phyloP scores from a whole-genome alignment of 176 grass and related monocot genomes.

The Oryza meridionalis region DNA sequence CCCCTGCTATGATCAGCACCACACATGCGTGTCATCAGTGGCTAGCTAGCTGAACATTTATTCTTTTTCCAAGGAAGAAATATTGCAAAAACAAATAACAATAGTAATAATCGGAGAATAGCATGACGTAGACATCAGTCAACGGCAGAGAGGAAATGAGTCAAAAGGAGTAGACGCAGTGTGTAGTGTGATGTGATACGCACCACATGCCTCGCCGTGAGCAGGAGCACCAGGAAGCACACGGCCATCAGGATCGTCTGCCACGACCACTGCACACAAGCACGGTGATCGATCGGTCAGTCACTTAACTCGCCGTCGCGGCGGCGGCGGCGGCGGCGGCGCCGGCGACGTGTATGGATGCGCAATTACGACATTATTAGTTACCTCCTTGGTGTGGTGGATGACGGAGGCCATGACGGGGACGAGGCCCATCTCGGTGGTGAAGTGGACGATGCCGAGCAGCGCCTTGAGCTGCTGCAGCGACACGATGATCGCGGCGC shows the following conservation, averaged over 20 bases:
- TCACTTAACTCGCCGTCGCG: too few species aligned
- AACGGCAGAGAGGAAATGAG: neutral
- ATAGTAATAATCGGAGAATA: neutral
- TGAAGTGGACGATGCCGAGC: slow-evolving; percentile 91
- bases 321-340: neutral
- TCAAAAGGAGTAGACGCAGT: too few species aligned
- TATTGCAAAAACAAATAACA: neutral
- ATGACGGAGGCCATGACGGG: slow-evolving; percentile 91
- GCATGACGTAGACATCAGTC: neutral
- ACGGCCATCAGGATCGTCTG: slow-evolving; percentile 83
- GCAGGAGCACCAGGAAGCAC: slow-evolving; percentile 69
- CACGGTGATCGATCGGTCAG: neutral
- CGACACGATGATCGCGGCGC: slow-evolving; percentile 86
- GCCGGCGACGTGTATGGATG: neutral
- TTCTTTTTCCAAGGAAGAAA: neutral
- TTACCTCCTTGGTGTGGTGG: slow-evolving; percentile 63
- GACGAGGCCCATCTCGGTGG: slow-evolving; percentile 80
- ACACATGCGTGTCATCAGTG: neutral
- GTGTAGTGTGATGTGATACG: slow-evolving; percentile 15
- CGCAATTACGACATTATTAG: neutral
- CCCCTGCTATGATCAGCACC: neutral
- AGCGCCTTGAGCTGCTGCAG: slow-evolving; percentile 95
- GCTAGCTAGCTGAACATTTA: neutral
- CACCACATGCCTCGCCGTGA: slow-evolving; percentile 77
- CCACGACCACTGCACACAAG: slow-evolving; percentile 87